These are phyloP conservation scores for Blastomyces parvus DNA, from an alignment of 2,329 filamentous ascomycete genomes.

Conservation along the genomic window DNA sequence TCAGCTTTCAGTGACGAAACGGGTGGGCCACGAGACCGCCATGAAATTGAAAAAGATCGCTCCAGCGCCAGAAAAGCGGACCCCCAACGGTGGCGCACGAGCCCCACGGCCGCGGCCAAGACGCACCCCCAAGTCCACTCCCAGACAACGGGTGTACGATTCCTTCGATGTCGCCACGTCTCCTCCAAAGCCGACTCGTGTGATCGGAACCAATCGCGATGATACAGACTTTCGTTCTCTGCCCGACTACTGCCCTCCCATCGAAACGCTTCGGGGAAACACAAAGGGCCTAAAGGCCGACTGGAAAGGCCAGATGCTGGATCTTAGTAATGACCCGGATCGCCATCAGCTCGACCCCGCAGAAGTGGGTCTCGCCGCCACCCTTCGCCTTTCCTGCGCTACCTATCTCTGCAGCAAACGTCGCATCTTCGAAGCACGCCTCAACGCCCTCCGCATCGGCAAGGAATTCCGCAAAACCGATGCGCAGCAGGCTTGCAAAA, in stretches of 20 bases:
- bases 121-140: conserved; percentile 35
- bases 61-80: conserved; percentile 29
- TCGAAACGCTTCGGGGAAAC: conserved; percentile 55
- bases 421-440: conserved; percentile 71
- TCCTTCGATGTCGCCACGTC: conserved; percentile 29
- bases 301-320: conserved; percentile 73
- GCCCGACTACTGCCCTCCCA: conserved; percentile 62
- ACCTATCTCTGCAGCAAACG: conserved; percentile 90
- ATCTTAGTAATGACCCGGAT: conserved; percentile 64
- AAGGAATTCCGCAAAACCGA: conserved; percentile 94
- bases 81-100: conserved; percentile 17
- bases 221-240: conserved; percentile 71
- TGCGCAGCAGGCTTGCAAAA: conserved; percentile 93
- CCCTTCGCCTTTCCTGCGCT: conserved; percentile 71
- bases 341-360: conserved; percentile 63
- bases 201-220: conserved; percentile 56
- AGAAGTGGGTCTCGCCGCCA: conserved; percentile 66
- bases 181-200: conserved; percentile 36
- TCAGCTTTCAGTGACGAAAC: conserved; percentile 34
- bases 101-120: conserved; percentile 26
- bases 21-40: conserved; percentile 23
- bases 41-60: conserved; percentile 33
- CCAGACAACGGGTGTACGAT: conserved; percentile 31
- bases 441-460: conserved; percentile 54
- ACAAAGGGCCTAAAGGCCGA: conserved; percentile 69